phyloP scores from a whole-genome alignment of 2,329 filamentous ascomycete species.

The Phialocephala sp. region DNA sequence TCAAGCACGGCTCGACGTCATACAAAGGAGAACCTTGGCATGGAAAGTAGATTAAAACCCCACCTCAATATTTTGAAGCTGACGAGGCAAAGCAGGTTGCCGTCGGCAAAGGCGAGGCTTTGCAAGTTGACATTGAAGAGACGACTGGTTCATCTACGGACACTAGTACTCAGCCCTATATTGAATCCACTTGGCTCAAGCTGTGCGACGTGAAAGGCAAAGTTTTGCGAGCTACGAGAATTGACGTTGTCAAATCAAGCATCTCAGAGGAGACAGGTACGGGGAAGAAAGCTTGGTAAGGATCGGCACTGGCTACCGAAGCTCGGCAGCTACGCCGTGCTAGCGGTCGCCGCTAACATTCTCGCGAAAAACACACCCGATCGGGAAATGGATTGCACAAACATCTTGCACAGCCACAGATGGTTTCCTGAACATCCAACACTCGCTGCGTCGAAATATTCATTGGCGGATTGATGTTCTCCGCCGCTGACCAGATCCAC shows the following conservation, averaged over 20 bases:
- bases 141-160: no score
- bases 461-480: no score
- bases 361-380: conserved; percentile 8
- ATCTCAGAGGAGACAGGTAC: neutral
- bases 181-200: no score
- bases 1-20: neutral
- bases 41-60: neutral
- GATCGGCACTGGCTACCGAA: neutral
- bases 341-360: neutral
- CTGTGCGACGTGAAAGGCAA: neutral
- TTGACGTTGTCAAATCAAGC: neutral
- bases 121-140: neutral
- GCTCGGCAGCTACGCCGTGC: neutral
- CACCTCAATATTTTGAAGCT: neutral
- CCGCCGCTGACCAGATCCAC: no score
- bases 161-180: no score
- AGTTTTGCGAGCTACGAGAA: neutral
- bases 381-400: neutral
- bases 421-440: no score
- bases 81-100: neutral
- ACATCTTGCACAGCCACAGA: no score
- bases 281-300: neutral
- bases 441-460: no score
- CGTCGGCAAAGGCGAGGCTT: neutral
- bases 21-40: neutral